A percentile compares a stretch with the other conserved stretches of the same genome.
Conservation (phyloP, 2,329 filamentous ascomycete genomes). For the Elsinoe ampelina region DNA sequence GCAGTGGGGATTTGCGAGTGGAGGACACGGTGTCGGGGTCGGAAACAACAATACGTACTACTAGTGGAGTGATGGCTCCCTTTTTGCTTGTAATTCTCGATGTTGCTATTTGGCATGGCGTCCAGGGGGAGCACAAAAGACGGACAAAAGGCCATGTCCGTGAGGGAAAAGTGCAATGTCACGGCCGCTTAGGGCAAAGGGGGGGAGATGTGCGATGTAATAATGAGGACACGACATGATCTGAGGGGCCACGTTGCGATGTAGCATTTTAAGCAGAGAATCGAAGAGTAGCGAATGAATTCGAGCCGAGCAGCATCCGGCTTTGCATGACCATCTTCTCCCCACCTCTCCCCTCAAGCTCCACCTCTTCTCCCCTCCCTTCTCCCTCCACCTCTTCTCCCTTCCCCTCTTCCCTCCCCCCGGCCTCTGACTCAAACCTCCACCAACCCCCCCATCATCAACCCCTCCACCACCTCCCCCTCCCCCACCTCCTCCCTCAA, state of each 20-base stretch:
- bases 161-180: background rate
- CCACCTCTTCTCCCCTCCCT: background rate
- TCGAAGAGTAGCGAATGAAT: background rate
- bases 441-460: slow-evolving; percentile 58
- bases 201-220: background rate
- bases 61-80: background rate
- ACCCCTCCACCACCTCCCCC: slow-evolving; percentile 62
- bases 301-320: background rate
- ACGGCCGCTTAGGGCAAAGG: background rate
- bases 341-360: background rate
- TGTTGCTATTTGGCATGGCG: background rate
- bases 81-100: background rate
- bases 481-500: slow-evolving; percentile 37
- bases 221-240: slow-evolving; percentile 5
- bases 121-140: background rate
- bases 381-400: background rate
- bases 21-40: slow-evolving; percentile 2
- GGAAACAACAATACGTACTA: background rate
- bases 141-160: background rate
- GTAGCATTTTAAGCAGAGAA: background rate
- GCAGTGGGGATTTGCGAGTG: background rate
- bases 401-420: background rate
- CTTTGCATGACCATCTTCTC: background rate
- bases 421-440: background rate
- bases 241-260: background rate